phyloP scores from a whole-genome alignment of 2,329 filamentous ascomycete species.

The Xylaria digitata region DNA sequence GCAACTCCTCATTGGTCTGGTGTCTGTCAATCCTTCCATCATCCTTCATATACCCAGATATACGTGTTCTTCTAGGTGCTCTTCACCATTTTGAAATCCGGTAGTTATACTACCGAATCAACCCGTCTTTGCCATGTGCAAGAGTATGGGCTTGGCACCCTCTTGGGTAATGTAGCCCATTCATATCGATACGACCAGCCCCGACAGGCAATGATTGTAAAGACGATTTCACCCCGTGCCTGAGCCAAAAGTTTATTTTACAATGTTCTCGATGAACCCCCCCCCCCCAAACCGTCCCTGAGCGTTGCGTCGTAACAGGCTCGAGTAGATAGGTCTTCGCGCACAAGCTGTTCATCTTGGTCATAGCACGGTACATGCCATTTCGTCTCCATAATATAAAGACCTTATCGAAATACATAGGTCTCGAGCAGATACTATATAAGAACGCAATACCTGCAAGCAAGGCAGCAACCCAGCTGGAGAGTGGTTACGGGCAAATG shows the following conservation, averaged over 20 bases:
- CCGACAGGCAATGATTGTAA: no score
- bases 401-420: no score
- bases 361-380: conserved; percentile 34
- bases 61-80: no score
- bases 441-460: no score
- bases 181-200: conserved; percentile 74
- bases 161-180: conserved; percentile 62
- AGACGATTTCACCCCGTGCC: conserved; percentile 12
- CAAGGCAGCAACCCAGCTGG: no score
- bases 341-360: conserved; percentile 22
- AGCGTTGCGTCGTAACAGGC: conserved; percentile 14
- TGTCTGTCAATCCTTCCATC: no score
- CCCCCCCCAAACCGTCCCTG: not conserved
- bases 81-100: no score
- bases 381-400: no score
- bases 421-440: no score
- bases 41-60: not conserved
- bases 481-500: no score
- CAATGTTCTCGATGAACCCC: not conserved
- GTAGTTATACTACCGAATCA: no score
- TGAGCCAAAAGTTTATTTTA: conserved; percentile 3
- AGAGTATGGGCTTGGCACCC: conserved; percentile 60
- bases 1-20: conserved; percentile 45
- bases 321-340: not conserved
- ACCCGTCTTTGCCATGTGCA: conserved; percentile 56